Base-by-base conservation (phyloP, 768 basidiomycete genomes). In the Lentinula aciculospora region DNA sequence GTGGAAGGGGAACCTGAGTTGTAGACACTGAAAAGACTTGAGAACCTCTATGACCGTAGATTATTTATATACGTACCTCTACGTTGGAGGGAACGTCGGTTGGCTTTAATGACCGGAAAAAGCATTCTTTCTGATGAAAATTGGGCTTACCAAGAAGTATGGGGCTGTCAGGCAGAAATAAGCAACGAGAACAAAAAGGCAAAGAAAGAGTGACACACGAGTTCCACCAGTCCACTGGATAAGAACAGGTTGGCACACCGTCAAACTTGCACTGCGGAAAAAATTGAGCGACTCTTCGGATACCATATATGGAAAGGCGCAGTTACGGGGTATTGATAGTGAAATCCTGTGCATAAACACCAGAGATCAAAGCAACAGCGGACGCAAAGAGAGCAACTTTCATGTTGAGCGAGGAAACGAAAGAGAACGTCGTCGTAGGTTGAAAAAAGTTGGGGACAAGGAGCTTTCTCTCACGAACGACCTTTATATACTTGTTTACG, bases 241-340 rank as follows among this genome's bases (percentile, higher is more conserved):
- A 13, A 74, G 68, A 28, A 78, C 67, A 12, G 89, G 84, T 62
- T 83, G 68, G 69, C 89, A 92, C 58, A 79, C 73, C 32, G 79
- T 76, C 31, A 48, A 32, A 32, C 48, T 40, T n/a, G 28, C 32
- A 27, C 53, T 55, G 23, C 1, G 48, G 21, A 59, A 53, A 36
- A 32, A 9, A 28, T 31, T 59, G 6, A 57, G 56, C 36, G 29
- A 31, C 28, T 12, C 3, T 31, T 21, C 23, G 36, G 42, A 45
- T 4, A 27, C 9, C n/a, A 12, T 29, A 42, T 9, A 42, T 15
- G 17, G 23, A 34, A 49, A 34, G 36, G 31, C 25, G 59, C 19
- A 78, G 88, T 66, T 62, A 90, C 89, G 89, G 89, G 36, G 89
- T 92, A 68, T 88, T 85, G 67, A 91, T 74, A 0, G 63, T 71